Evolutionary conservation across 352 stramenopile genomes (phyloP), one percentile per base, ranked within the genome.

Genomic region (Phytophthora sp.): DNA sequence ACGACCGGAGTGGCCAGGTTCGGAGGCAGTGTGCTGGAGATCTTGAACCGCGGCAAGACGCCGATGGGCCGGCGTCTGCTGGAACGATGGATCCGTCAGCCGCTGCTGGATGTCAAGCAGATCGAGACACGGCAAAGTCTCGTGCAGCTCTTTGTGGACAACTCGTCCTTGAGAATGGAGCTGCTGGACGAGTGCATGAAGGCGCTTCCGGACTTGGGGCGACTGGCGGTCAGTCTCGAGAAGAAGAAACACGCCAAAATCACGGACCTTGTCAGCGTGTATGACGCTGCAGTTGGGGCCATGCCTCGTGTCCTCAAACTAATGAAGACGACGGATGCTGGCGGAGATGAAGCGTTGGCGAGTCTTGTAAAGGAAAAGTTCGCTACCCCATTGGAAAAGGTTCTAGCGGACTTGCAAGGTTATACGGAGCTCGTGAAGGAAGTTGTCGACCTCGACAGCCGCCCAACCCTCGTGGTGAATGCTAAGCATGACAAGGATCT

Each of bases 71-170:
- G 84, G 51, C 79, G 91, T 0, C 68, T 98, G 20, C 79, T 99
- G 21, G 89, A 98, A 72, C 81, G 95, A n/a, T 99, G 97, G 97
- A 91, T 99, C 45, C 82, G 96, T 41, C 96, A 99, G 75, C 98
- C 98, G 18, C 81, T 99, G 18, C 66, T 98, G 0, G 78, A 99
- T 56, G 66, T 96, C 1, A 59, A 73, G 8, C 62, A 81, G 15
- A 98, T 99, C 60, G 55, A 83, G 18, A 69, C 69, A 23, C 87
- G 97, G 26, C 95, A 99, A 59, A 85, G 97, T 54, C 65, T 97
- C 11, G 96, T 99, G 5, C 83, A 92, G 35, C 69, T 89, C 20
- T 96, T 99, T 67, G 84, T 99, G 13, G 80, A 98, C 38, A 83
- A 98, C 12, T 69, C 82, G 11, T 88, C 82, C 0, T 58, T 96